Base-by-base conservation (phyloP, 2,329 filamentous ascomycete species). In the Exophiala calicioides region DNA sequence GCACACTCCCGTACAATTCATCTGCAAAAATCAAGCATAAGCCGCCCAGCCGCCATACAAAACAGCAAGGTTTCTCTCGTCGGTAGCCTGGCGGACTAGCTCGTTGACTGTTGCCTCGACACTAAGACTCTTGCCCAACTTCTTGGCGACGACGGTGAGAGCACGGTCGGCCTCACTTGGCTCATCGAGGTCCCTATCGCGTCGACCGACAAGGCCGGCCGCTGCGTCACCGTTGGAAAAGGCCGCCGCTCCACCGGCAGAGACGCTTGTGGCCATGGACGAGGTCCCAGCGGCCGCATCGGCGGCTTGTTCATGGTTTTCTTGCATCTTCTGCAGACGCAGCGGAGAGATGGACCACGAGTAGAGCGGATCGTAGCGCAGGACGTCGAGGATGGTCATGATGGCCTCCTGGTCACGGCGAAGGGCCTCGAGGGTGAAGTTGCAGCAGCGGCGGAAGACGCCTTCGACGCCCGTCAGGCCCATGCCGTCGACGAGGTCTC, bases 351-450 rank as follows among this genome's bases (percentile, higher is more conserved):
- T 84, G 26, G 88, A 91, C 93, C 93, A 99, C 51, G 84, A 93
- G 67, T 97, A 95, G 52, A 99, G 72, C 1, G 93, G 94, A 74
- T 99, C 93, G 68, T 96, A 97, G n/a, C 94, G 86, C 49, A 99
- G 74, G 16, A 98, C 94, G 63, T 98, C 94, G 15, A 99, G 81
- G 42, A 98, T 90, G 0, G 93, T 97, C 90, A 96, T 97, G 71
- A 99, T 98, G 33, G 86, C 90, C 65, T 95, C 94, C 9, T 88
- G 88, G 65, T 98, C 93, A 60, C 95, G 87, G n/a, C 93, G 84
- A 26, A 99, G 74, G 1, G 94, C 90, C 53, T 96, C 90, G 23
- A 99, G 80, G 0, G 90, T 97, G 65, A 97, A 97, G 65, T 99
- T 94, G 66, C 93, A 98, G 69, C 91, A 97, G n/a, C 94, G 82